phyloP scores from a whole-genome alignment of 176 grass and related monocot species.

The Aechmea fasciata region DNA sequence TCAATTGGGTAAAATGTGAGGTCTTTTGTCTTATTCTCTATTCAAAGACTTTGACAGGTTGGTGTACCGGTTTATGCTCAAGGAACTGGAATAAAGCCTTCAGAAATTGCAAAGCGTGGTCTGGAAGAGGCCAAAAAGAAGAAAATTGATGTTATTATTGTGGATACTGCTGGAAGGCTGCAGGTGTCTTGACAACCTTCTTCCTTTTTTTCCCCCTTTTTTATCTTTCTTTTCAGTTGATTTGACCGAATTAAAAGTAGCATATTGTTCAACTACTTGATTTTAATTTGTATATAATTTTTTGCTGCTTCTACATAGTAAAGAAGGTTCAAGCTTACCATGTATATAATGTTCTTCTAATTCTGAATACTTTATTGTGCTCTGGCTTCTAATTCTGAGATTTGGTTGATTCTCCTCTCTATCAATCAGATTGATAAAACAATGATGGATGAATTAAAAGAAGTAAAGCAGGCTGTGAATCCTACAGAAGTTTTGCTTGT shows the following conservation, averaged over 20 bases:
- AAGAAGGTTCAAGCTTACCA: not conserved
- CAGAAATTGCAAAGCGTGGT: slow-evolving; percentile 73
- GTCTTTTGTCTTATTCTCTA: not conserved
- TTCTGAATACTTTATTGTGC: not conserved
- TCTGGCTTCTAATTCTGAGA: not conserved
- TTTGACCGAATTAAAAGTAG: not conserved
- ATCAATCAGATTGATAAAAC: slow-evolving; percentile 69
- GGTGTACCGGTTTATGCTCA: slow-evolving; percentile 86
- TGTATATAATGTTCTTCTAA: not conserved
- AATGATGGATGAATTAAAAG: slow-evolving; percentile 97
- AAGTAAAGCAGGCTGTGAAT: slow-evolving; percentile 82
- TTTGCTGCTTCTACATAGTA: not conserved
- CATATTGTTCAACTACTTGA: slow-evolving; percentile 5
- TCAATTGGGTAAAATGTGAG: not conserved
- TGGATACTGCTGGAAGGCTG: slow-evolving; percentile 69
- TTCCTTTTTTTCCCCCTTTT: slow-evolving; percentile 13
- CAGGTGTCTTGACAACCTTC: slow-evolving; percentile 45
- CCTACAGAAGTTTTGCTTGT: slow-evolving; percentile 93
- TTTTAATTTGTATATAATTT: no score
- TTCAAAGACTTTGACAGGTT: slow-evolving; percentile 36
- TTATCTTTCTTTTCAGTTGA: slow-evolving; percentile 4
- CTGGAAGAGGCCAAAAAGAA: slow-evolving; percentile 78
- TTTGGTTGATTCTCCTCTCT: slow-evolving; percentile 11
- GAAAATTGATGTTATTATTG: slow-evolving; percentile 67
- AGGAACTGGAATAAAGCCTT: slow-evolving; percentile 59